Base-by-base conservation (phyloP, 2,329 filamentous ascomycete species). In the Xylariales sp. region DNA sequence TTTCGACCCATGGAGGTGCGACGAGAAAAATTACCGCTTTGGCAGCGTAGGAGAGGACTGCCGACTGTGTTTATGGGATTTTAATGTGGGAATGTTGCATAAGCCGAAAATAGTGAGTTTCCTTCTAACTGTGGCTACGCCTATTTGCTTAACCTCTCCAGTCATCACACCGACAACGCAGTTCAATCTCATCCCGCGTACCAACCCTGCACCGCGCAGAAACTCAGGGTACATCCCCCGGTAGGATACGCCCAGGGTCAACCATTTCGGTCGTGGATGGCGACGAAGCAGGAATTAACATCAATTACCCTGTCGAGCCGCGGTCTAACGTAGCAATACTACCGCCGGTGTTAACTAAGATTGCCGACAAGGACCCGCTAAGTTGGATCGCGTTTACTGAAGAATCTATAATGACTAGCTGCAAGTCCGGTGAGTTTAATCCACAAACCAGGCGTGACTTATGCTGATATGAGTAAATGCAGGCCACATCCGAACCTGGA, bases 1-100 rank as follows among this genome's bases (percentile, higher is more conserved):
- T 3, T 99, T 98, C 78, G 96, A 99, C 78, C 94, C 94, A 0
- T 99, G 96, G 96, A 88, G 94, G 70, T 99, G 96, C 76, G 96
- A 99, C 76, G 93, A 97, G 77, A 89, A 92, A 74, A 98, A 93
- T 75, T 99, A 99, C 80, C 89, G 96, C 1, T 97, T 99, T 75
- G 96, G 96, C 36, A 97, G 93, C 75, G 95, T 99, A 0, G 96
- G 95, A 14, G 95, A 98, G 78, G 96, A 99, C 78, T 93, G 94
- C 74, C 87, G 94, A 65, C 83, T 99, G 18, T 88, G 97, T 67
- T 83, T 99, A 12, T 99, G 96, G 96, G 96, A 99, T 82, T 99
- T 99, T 78, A 97, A 91, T 72, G 93, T 97, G 49, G 94, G 94
- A 74, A 98, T 98, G 95, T 85, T 99, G 74, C 93, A 97, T 80